Conservation (phyloP, 768 basidiomycete genomes). For the Suillus bovinus region DNA sequence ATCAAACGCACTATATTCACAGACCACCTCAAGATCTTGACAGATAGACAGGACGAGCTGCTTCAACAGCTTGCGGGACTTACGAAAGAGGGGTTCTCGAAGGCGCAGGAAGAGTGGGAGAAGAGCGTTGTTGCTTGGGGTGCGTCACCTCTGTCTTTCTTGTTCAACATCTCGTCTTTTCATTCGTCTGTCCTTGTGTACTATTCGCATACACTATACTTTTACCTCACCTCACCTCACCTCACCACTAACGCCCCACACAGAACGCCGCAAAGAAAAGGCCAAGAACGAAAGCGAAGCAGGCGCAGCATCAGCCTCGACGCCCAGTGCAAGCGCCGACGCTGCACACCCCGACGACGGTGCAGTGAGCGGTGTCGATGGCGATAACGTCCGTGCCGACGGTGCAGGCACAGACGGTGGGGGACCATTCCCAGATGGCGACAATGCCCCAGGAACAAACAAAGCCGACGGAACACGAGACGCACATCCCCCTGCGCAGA, state of each 20-base stretch:
- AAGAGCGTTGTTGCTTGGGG: slow-evolving; percentile 70
- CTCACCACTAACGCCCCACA: not conserved
- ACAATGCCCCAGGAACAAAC: slow-evolving; percentile 18
- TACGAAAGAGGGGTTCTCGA: slow-evolving; percentile 64
- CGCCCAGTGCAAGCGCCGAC: slow-evolving; percentile 22
- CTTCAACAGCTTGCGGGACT: slow-evolving; percentile 60
- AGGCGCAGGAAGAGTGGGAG: slow-evolving; percentile 79
- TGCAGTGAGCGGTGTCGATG: not conserved
- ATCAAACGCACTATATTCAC: slow-evolving; percentile 86
- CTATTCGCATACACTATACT: not conserved
- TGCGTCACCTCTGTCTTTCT: slow-evolving; percentile 29
- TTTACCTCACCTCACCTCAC: not conserved
- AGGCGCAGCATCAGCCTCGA: slow-evolving; percentile 30
- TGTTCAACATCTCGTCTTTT: not conserved
- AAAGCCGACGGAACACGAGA: slow-evolving; percentile 36
- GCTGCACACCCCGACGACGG: slow-evolving; percentile 32
- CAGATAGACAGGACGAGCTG: slow-evolving; percentile 66
- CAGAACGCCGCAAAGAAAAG: slow-evolving; percentile 62
- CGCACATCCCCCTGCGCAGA: slow-evolving; percentile 69
- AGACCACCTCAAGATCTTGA: slow-evolving; percentile 68
- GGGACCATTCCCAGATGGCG: slow-evolving; percentile 1
- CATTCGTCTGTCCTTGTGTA: not conserved
- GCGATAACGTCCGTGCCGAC: not conserved
- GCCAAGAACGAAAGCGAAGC: slow-evolving; percentile 35
- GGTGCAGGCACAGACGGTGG: not conserved